Evolutionary conservation across 2,329 filamentous ascomycete species (phyloP).

Genomic region (Phaeophleospora eucalypticola): DNA sequence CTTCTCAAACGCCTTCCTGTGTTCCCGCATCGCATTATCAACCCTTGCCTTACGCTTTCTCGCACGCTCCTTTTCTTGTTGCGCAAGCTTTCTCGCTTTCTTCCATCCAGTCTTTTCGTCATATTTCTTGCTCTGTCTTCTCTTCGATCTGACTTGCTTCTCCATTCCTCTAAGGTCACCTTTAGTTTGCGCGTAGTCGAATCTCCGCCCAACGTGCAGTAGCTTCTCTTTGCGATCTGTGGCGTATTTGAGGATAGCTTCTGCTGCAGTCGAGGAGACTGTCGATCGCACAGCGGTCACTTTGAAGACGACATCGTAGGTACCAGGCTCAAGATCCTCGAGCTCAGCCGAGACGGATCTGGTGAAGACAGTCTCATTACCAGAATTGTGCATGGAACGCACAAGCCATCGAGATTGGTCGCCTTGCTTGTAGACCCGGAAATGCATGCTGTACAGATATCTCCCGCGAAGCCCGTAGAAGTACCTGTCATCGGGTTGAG

Average conservation of each 20-base stretch:
- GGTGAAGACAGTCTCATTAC: slow-evolving; percentile 58
- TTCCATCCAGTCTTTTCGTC: slow-evolving; percentile 35
- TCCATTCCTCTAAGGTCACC: slow-evolving; percentile 54
- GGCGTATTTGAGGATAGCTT: slow-evolving; percentile 63
- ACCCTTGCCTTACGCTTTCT: slow-evolving; percentile 24
- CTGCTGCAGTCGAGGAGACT: slow-evolving; percentile 55
- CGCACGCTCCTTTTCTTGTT: slow-evolving; percentile 34
- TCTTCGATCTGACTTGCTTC: slow-evolving; percentile 39
- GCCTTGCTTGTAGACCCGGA: slow-evolving; percentile 55
- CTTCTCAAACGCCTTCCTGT: slow-evolving; percentile 19
- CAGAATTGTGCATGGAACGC: slow-evolving; percentile 30
- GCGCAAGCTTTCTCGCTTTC: slow-evolving; percentile 37
- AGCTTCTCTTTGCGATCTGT: slow-evolving; percentile 67
- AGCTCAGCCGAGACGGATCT: slow-evolving; percentile 75
- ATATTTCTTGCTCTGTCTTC: slow-evolving; percentile 34
- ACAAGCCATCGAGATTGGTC: slow-evolving; percentile 25
- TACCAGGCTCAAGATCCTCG: slow-evolving; percentile 63
- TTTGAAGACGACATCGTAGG: slow-evolving; percentile 72
- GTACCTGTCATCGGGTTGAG: slow-evolving; percentile 59
- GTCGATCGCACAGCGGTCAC: slow-evolving; percentile 61
- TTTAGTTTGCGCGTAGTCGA: slow-evolving; percentile 67
- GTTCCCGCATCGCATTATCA: slow-evolving; percentile 25
- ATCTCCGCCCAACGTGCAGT: slow-evolving; percentile 63
- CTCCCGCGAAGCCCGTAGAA: slow-evolving; percentile 55
- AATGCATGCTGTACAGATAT: slow-evolving; percentile 56